Evolutionary conservation across 2,329 filamentous ascomycete genomes (phyloP), one percentile per base, ranked within the genome.

Genomic region (Fusarium udum): DNA sequence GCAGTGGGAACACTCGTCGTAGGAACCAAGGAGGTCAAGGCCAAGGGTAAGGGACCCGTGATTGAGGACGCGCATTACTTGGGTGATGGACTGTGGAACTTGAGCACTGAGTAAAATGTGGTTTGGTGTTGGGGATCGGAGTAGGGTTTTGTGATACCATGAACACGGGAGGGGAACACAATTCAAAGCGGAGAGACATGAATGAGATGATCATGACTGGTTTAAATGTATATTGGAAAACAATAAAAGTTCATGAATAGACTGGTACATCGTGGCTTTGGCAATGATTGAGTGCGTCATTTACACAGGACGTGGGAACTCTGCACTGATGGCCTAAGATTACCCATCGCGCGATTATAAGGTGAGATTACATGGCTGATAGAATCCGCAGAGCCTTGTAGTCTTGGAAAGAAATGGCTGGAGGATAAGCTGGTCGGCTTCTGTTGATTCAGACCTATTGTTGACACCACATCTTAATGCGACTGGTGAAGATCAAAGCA

Each of bases 51-150:
- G 85, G 96, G 96, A 0, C 93, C 95, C 11, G 96, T 95, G 22
- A 93, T 98, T 75, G 95, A 98, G 85, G 92, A 95, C 69, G 94
- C 94, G 37, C 96, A 99, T 87, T 98, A 92, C 85, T 82, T 98
- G 61, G 96, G 96, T 0, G 96, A 99, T 86, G 96, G 95, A 24
- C 84, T 99, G 77, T 99, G 96, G 96, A 93, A 88, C 77, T 81
- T 97, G 70, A 79, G 75, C 31, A 81, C 85, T 26, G 86, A 89
- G n/a, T 89, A 81, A 72, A 45, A 39, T 11, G 57, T 10, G 16
- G 14, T 15, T 16, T 34, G n/a, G 31, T 46, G 55, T 45, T 46
- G 31, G 48, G 46, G 42, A 42, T 39, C 49, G 46, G 52, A 61
- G 48, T 46, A 55, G 55, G 49, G 57, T 59, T 56, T 66, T 69